Percentiles rank a stretch among this genome's conserved stretches.
Evolutionary conservation across 2,329 filamentous ascomycete genomes (phyloP).

Genomic region (Rutstroemia sp.): DNA sequence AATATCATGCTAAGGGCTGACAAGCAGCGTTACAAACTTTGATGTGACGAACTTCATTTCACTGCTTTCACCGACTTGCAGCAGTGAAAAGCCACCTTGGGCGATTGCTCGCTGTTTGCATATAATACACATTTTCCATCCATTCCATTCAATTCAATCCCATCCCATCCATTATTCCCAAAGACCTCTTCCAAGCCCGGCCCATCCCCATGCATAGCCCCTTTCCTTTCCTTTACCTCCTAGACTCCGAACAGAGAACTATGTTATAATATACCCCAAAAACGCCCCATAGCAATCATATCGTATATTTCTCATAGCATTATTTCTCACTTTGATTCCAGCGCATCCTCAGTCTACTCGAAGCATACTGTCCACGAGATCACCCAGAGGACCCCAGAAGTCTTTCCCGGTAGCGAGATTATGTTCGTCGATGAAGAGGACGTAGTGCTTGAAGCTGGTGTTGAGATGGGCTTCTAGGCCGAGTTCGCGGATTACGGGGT

Average conservation of each 20-base stretch:
- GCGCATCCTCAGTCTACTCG: slow-evolving; percentile 43
- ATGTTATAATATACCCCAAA: slow-evolving; percentile 14
- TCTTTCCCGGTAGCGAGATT: slow-evolving; percentile 86
- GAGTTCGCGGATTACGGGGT: slow-evolving; percentile 90
- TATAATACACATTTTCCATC: slow-evolving; percentile 7
- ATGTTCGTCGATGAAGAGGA: slow-evolving; percentile 97
- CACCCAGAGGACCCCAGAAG: slow-evolving; percentile 92
- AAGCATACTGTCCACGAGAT: slow-evolving; percentile 98
- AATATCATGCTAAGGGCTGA: background rate
- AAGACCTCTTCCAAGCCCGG: background rate
- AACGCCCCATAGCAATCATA: too few species aligned
- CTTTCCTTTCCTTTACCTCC: slow-evolving; percentile 11
- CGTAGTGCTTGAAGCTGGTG: slow-evolving; percentile 99
- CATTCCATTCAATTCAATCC: background rate
- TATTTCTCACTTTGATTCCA: background rate
- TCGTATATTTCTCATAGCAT: background rate
- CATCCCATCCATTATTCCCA: background rate
- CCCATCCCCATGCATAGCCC: slow-evolving; percentile 1
- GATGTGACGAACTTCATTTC: background rate
- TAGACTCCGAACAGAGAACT: background rate
- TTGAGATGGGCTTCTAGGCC: slow-evolving; percentile 96
- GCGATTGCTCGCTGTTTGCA: slow-evolving; percentile 5
- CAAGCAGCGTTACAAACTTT: background rate
- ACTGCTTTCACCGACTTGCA: background rate
- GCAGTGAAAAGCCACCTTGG: background rate